These are phyloP conservation scores for Nakazawaea ishiwadae DNA, from an alignment of 805 yeast species.

Conservation along the genomic window DNA sequence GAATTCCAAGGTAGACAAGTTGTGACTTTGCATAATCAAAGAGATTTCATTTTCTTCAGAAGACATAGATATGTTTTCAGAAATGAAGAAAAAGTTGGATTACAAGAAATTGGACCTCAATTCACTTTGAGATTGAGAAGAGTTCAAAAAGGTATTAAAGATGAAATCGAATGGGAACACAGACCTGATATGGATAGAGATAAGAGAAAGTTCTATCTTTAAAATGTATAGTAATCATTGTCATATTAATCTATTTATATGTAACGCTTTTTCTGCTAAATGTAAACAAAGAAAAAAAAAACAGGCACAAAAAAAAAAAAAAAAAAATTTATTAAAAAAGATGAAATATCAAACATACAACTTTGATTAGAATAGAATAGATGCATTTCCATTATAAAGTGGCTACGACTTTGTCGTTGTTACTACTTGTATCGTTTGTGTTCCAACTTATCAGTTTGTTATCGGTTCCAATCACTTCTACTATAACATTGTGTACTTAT, in stretches of 20 bases:
- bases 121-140: constrained; percentile 87
- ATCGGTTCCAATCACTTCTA: constrained; percentile 53
- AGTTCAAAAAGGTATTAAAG: constrained; percentile 85
- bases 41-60: constrained; percentile 93
- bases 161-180: constrained; percentile 95
- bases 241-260: too few species aligned
- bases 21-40: constrained; percentile 90
- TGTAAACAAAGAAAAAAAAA: constrained; percentile 1
- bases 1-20: constrained; percentile 96
- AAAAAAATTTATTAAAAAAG: too few species aligned
- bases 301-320: neutral
- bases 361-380: neutral
- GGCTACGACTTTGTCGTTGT: constrained; percentile 9
- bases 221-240: constrained; percentile 15
- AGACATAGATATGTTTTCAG: constrained; percentile 89
- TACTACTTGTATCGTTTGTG: constrained; percentile 46
- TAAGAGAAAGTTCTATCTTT: constrained; percentile 86
- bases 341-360: neutral
- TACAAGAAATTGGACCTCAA: constrained; percentile 96
- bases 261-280: neutral
- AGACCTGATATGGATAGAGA: constrained; percentile 95
- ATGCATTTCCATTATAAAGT: constrained; percentile 13
- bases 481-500: constrained; percentile 45
- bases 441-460: constrained; percentile 57
- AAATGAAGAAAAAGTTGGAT: constrained; percentile 88